phyloP scores from a whole-genome alignment of 164 flowering plant species.

The Taxillus chinensis region DNA sequence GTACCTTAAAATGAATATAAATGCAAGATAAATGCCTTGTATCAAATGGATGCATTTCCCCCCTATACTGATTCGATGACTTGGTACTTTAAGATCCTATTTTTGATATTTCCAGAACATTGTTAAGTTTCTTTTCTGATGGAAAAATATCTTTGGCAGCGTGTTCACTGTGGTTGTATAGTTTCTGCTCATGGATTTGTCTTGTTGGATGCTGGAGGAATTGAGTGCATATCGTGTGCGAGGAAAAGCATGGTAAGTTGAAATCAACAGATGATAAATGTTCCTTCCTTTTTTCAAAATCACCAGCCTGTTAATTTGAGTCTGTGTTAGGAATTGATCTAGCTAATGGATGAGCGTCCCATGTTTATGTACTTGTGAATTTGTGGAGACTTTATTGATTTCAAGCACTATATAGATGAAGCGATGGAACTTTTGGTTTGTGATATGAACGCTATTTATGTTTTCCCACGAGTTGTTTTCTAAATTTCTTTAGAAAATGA shows the following conservation, averaged over 20 bases:
- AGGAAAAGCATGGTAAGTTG: slow-evolving; percentile 56
- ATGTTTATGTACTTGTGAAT: no score
- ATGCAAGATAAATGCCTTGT: no score
- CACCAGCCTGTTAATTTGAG: neutral
- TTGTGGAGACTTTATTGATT: no score
- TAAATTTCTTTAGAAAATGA: no score
- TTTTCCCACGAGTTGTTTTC: no score
- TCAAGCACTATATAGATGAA: no score
- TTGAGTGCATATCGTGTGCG: slow-evolving; percentile 69
- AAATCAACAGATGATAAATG: neutral
- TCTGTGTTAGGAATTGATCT: no score
- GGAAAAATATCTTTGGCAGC: slow-evolving; percentile 36
- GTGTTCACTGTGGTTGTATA: slow-evolving; percentile 88
- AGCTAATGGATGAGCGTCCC: no score
- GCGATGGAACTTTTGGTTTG: no score
- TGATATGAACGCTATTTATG: no score
- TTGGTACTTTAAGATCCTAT: slow-evolving; percentile 1
- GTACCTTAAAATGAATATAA: no score
- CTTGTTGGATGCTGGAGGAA: slow-evolving; percentile 82
- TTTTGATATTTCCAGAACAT: neutral
- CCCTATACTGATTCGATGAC: neutral
- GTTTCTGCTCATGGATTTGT: slow-evolving; percentile 51
- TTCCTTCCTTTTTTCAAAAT: neutral
- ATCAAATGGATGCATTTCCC: no score
- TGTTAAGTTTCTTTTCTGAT: neutral